Evolutionary conservation across 2,329 filamentous ascomycete genomes (phyloP).

Genomic region (Ophiostoma montium): DNA sequence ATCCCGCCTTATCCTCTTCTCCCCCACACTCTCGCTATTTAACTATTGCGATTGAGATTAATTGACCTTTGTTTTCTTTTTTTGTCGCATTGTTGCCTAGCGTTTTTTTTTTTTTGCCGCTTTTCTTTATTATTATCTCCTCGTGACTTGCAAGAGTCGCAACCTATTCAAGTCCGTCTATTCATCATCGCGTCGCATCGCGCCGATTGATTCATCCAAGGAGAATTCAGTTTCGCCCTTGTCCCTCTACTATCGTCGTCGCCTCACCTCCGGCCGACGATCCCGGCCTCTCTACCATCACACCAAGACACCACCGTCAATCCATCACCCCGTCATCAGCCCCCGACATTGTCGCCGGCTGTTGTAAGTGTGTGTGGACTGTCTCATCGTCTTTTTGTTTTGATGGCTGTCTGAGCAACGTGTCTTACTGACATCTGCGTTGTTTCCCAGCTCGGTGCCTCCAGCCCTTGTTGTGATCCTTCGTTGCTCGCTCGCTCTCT

Average conservation of each 20-base stretch:
- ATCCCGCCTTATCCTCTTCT: slow-evolving; percentile 3
- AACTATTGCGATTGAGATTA: slow-evolving; percentile 12
- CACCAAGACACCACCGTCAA: not conserved
- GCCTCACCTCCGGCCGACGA: not conserved
- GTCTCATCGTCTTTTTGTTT: slow-evolving; percentile 6
- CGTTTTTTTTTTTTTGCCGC: not conserved
- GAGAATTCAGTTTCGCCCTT: slow-evolving; percentile 9
- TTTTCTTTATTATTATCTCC: not conserved
- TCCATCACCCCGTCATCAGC: slow-evolving; percentile 13
- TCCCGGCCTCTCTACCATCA: slow-evolving; percentile 4
- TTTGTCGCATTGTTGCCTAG: not conserved
- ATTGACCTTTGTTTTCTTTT: not conserved
- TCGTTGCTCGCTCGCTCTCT: not conserved
- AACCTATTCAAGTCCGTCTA: not conserved
- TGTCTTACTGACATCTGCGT: slow-evolving; percentile 12
- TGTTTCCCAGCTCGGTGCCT: slow-evolving; percentile 9
- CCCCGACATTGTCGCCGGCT: slow-evolving; percentile 14
- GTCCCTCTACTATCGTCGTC: slow-evolving; percentile 2
- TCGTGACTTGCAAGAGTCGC: not conserved
- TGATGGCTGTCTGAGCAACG: slow-evolving; percentile 12
- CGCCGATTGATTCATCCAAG: not conserved
- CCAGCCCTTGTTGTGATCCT: slow-evolving; percentile 1
- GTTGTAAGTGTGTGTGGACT: slow-evolving; percentile 14
- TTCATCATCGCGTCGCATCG: slow-evolving; percentile 10
- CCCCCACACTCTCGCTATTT: slow-evolving; percentile 10